Base-by-base conservation (phyloP, 345 rosid genomes). In the Clausena lansium region DNA sequence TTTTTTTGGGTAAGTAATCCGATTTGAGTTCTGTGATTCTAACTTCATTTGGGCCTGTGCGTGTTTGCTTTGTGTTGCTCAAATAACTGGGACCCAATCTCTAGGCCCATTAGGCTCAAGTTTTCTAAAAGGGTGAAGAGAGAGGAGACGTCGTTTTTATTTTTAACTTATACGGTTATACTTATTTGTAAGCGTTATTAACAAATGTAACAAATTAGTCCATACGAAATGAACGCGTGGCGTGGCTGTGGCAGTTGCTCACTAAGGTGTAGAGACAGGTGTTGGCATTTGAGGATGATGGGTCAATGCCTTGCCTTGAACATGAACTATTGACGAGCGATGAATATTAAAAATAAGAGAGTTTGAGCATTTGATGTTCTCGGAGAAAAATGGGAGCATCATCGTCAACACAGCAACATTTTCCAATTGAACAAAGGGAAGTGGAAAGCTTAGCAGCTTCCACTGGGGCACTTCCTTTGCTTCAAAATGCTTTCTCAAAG, bases 401-500 rank as follows among this genome's bases (percentile, higher is more conserved):
- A 4, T 87, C 97, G 22, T 95, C 98, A 22, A 82, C 84, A 28
- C 89, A 87, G 70, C 87, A 84, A 79, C 74, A 72, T 20, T 82
- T 32, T 8, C 80, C 85, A 67, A 27, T 70, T 32, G 94, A 92
- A 67, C 91, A 85, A 73, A 81, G 88, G 58, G 91, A 92, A 83
- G 84, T 84, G 74, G 98, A 95, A 86, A 81, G 84, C 80, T 80
- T 89, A 52, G 93, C 90, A 4, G 92, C 96, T 81, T 90, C 97
- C 32, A 82, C 86, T 2, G 98, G 97, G 71, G 87, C 94, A 61
- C 90, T 90, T 70, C 90, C 97, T 45, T 39, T 85, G 72, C 95
- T 95, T 76, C 92, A 82, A 58, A 84, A 82, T 38, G 85, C 89
- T 1, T 93, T 92, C 86, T 72, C 94, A 24, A 84, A 83, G 45